Conservation (phyloP, 2,329 filamentous ascomycete genomes). For the Aspergillus proliferans region DNA sequence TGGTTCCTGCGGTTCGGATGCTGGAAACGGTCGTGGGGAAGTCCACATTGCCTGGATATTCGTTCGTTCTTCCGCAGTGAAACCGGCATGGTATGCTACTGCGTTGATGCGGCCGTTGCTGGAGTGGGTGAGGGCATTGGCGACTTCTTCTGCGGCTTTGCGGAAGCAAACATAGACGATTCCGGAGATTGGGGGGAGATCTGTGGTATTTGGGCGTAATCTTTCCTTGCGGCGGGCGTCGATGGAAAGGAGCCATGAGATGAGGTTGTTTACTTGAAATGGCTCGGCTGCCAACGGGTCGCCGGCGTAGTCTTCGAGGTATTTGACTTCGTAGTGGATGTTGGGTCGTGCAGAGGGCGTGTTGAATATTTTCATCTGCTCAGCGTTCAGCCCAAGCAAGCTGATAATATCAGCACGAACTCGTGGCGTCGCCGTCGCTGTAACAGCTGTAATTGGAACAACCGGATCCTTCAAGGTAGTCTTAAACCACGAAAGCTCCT, state of each 20-base stretch:
- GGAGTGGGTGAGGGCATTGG: constrained; percentile 26
- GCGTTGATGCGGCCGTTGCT: constrained; percentile 31
- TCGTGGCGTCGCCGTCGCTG: constrained; percentile 76
- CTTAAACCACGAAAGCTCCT: constrained; percentile 73
- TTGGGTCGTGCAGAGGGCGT: constrained; percentile 81
- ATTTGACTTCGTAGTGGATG: constrained; percentile 84
- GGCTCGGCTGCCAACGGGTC: constrained; percentile 35
- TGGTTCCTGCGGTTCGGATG: not conserved
- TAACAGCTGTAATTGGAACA: constrained; percentile 87
- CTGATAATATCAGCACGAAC: constrained; percentile 78
- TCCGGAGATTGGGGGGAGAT: constrained; percentile 35
- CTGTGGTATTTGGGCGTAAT: constrained; percentile 24
- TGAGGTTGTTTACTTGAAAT: constrained; percentile 71
- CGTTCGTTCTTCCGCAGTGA: constrained; percentile 64
- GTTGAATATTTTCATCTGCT: constrained; percentile 65
- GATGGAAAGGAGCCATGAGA: constrained; percentile 68
- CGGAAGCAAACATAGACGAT: constrained; percentile 44
- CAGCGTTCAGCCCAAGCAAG: constrained; percentile 61
- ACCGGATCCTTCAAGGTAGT: constrained; percentile 63
- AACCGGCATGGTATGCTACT: constrained; percentile 51
- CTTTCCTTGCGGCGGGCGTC: constrained; percentile 61
- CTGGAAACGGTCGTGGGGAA: constrained; percentile 12
- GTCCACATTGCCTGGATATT: constrained; percentile 46
- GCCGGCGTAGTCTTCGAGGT: constrained; percentile 27
- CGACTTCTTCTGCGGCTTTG: constrained; percentile 35